phyloP scores from a whole-genome alignment of 78 protist species.

The Chrysochromulina tobinii region DNA sequence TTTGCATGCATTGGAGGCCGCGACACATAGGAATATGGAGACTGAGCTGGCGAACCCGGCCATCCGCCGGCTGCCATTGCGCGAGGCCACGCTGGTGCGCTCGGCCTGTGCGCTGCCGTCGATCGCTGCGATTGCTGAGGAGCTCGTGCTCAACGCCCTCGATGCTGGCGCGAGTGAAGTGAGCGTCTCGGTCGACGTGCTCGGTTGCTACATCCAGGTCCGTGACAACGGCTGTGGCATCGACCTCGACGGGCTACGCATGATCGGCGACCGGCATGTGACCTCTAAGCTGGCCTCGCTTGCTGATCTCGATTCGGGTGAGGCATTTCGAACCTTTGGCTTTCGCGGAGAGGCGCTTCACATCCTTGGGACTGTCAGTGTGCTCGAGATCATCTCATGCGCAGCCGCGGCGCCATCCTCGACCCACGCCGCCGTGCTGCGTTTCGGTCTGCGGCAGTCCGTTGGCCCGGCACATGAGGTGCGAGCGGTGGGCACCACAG shows the following conservation, averaged over 20 bases:
- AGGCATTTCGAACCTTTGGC: not conserved
- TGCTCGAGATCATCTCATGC: not conserved
- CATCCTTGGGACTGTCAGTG: not conserved
- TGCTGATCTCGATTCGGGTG: not conserved
- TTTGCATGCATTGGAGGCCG: too few relatives aligned
- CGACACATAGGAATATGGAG: too few relatives aligned
- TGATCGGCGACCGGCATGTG: not conserved
- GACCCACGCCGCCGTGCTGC: not conserved
- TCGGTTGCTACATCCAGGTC: not conserved
- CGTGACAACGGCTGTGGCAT: conserved; percentile 22
- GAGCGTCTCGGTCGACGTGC: not conserved
- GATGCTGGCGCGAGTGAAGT: not conserved
- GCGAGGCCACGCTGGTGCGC: not conserved
- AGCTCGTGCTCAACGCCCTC: conserved; percentile 11
- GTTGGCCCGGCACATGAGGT: not conserved
- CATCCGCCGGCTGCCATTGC: not conserved
- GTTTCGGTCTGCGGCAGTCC: not conserved
- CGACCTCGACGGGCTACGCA: not conserved
- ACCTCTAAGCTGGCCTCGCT: not conserved
- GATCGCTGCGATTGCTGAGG: not conserved
- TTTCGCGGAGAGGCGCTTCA: conserved; percentile 2
- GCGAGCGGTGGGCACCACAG: conserved; percentile 29
- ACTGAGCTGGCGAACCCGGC: too few relatives aligned
- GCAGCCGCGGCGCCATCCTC: too few relatives aligned
- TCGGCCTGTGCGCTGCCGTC: not conserved